Percentiles rank a stretch among this genome's conserved stretches.
phyloP scores from a whole-genome alignment of 495 filamentous ascomycete species.

The Coniosporium apollinis region DNA sequence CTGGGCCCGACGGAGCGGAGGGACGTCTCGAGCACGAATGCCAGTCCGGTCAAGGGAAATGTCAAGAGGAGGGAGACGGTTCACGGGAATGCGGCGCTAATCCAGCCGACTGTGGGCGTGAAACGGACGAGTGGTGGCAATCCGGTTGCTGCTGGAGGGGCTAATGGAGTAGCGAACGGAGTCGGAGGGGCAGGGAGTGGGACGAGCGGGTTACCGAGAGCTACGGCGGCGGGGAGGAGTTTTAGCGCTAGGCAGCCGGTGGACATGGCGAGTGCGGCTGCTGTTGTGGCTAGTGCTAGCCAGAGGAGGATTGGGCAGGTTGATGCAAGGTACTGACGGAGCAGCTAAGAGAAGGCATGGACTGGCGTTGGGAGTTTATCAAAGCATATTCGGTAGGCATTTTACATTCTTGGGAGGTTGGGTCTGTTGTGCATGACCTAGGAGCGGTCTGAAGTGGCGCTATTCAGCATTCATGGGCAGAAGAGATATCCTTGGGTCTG shows the following conservation, averaged over 20 bases:
- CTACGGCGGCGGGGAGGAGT: background rate
- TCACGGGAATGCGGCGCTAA: slow-evolving; percentile 5
- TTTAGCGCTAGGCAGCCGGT: background rate
- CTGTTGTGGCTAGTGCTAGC: no score
- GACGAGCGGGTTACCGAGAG: background rate
- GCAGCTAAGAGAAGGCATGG: no score
- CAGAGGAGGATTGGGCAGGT: no score
- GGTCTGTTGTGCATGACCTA: no score
- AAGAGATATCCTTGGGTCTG: no score
- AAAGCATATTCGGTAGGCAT: no score
- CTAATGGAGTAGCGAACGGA: background rate
- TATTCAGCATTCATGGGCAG: no score
- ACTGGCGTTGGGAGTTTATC: no score
- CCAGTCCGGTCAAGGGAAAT: slow-evolving; percentile 8
- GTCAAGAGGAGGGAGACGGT: slow-evolving; percentile 15
- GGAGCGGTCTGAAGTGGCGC: no score
- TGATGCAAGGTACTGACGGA: no score
- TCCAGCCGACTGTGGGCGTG: slow-evolving; percentile 8
- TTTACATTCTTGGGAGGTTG: no score
- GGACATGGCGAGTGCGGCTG: slow-evolving; percentile 1
- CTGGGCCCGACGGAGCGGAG: slow-evolving; percentile 7
- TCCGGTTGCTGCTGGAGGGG: no score
- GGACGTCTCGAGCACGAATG: slow-evolving; percentile 13
- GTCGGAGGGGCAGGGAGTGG: background rate
- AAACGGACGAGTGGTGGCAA: slow-evolving; percentile 13